These are phyloP conservation scores for Eucalyptus cloeziana DNA, from an alignment of 345 rosid genomes.

Conservation along the genomic window DNA sequence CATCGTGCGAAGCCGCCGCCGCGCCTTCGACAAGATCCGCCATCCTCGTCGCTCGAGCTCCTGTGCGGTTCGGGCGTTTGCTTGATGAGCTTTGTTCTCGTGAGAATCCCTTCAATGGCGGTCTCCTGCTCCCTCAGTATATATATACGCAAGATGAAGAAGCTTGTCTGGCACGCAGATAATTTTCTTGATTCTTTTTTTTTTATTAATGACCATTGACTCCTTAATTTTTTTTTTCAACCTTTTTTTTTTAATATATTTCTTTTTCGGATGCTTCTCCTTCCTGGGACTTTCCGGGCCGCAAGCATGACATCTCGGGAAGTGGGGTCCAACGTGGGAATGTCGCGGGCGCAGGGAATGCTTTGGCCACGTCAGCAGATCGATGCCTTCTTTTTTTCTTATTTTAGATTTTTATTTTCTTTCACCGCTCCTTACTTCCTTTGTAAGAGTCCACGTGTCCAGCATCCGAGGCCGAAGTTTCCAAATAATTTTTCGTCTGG, in stretches of 20 bases:
- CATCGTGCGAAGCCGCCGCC: not conserved
- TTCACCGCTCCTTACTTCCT: not conserved
- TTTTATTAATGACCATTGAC: too few relatives aligned
- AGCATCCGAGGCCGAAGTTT: not conserved
- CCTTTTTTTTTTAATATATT: too few relatives aligned
- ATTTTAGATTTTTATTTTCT: too few relatives aligned
- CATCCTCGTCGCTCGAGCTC: not conserved
- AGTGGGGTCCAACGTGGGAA: not conserved
- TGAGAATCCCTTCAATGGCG: not conserved
- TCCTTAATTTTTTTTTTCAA: too few relatives aligned
- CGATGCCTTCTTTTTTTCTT: too few relatives aligned
- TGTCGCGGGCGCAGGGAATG: not conserved
- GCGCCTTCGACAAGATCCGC: not conserved
- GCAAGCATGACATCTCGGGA: not conserved
- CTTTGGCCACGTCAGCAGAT: too few relatives aligned
- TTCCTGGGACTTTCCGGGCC: too few relatives aligned
- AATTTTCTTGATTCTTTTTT: too few relatives aligned
- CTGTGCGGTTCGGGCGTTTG: fast-evolving
- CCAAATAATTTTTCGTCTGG: not conserved
- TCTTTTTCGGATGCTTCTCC: too few relatives aligned
- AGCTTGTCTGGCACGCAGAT: too few relatives aligned
- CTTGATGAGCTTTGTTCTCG: not conserved
- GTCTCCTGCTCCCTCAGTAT: not conserved
- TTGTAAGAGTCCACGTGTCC: not conserved
- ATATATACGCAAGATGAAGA: not conserved